Evolutionary conservation across 306 rosid genomes (phyloP), one percentile per base, ranked within the genome.

Genomic region (Gynostemma pentaphyllum): DNA sequence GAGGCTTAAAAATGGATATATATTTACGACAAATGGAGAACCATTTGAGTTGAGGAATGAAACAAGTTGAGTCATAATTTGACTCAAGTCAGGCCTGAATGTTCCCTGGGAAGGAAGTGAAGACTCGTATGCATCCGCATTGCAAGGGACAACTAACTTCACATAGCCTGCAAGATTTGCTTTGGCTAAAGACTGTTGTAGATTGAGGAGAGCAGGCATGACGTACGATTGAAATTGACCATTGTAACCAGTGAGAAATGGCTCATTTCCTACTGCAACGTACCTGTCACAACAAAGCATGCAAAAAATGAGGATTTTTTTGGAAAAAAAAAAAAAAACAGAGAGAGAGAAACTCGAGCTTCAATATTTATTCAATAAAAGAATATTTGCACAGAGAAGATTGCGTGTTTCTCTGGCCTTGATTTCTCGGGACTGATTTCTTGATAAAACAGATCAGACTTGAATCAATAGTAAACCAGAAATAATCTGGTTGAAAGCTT

Each of bases 61-160:
- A 68, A 88, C 90, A 42, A 92, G 70, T 71, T 86, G 85, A 37
- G 95, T 82, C 57, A 92, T 84, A 13, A 84, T 75, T 76, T 81
- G 87, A 19, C 82, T 75, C 68, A 92, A 67, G 59, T 92, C 98
- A 16, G 95, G 76, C 2, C 95, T 88, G 75, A 92, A 92, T 18
- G 83, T 80, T 34, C 98, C 98, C 80, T 92, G 95, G 48, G 98
- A 92, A 71, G 96, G 98, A 69, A 84, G 81, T 2, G 88, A 27
- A 19, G 97, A 79, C 80, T 88, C 85, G 16, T 92, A 92, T 22
- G 87, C 90, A 78, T 92, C 98, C 18, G 96, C 98, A 70, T 92
- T 92, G 82, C 96, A 92, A 16, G 98, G 98, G 56, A 92, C 96
- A 48, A 92, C 96, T 48, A 92, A 64, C 81, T 92, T 92, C 60